Evolutionary conservation across 2,329 filamentous ascomycete species (phyloP).

Genomic region (Seiridium unicorne): DNA sequence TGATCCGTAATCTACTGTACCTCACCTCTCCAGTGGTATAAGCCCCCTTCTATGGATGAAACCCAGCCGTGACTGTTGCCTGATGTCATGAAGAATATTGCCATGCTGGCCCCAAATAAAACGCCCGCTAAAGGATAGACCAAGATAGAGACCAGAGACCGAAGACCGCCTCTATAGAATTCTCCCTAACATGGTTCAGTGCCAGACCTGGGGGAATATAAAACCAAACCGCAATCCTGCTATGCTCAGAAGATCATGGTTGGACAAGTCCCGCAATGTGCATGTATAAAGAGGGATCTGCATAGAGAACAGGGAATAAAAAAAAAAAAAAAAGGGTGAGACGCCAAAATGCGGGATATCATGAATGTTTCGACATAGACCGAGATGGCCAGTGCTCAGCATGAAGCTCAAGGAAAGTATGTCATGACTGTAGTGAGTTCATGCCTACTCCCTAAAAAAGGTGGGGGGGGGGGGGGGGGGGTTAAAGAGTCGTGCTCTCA

Average conservation of each 20-base stretch:
- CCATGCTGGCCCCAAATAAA: not conserved
- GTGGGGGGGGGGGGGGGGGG: too few relatives aligned
- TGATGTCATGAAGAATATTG: not conserved
- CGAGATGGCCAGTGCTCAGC: too few relatives aligned
- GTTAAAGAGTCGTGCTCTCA: slow-evolving; percentile 17
- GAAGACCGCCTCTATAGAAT: not conserved
- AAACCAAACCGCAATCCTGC: not conserved
- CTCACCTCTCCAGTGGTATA: not conserved
- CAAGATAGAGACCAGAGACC: not conserved
- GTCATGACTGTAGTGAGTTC: too few relatives aligned
- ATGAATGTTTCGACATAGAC: not conserved
- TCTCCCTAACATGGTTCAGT: not conserved
- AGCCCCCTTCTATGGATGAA: not conserved
- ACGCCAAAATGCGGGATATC: not conserved
- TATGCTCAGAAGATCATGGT: not conserved
- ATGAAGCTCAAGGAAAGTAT: too few relatives aligned
- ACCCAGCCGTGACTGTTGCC: not conserved
- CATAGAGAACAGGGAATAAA: too few relatives aligned
- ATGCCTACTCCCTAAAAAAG: too few relatives aligned
- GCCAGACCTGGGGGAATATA: not conserved
- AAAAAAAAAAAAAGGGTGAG: not conserved
- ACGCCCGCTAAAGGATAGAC: not conserved
- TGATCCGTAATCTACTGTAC: not conserved
- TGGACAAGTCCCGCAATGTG: not conserved
- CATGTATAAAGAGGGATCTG: not conserved